Evolutionary conservation across 2,329 filamentous ascomycete genomes (phyloP).

Genomic region (Hypoxylon sp.): DNA sequence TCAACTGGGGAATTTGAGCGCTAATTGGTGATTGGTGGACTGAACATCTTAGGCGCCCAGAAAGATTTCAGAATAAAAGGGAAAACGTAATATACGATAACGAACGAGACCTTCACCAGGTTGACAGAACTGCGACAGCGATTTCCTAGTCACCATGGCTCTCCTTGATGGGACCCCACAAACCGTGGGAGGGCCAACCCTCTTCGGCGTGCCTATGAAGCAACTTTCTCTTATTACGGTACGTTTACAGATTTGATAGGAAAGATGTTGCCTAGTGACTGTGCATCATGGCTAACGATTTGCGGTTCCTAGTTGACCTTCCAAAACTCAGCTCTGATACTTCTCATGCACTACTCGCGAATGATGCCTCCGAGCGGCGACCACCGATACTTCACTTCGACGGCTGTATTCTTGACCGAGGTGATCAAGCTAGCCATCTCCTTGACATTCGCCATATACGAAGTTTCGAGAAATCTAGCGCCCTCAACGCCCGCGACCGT

Average conservation of each 20-base stretch:
- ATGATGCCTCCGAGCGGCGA: conserved; percentile 89
- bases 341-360: conserved; percentile 94
- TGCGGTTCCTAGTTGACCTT: conserved; percentile 75
- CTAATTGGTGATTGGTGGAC: conserved; percentile 18
- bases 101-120: conserved; percentile 21
- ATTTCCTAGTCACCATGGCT: conserved; percentile 57
- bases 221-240: conserved; percentile 77
- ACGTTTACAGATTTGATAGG: conserved; percentile 49
- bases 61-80: conserved; percentile 9
- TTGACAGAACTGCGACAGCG: conserved; percentile 26
- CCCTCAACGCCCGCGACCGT: conserved; percentile 85
- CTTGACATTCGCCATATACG: conserved; percentile 88
- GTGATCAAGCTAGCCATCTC: conserved; percentile 90
- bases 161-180: conserved; percentile 59
- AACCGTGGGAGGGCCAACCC: conserved; percentile 59
- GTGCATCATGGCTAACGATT: conserved; percentile 26
- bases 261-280: conserved; percentile 29
- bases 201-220: conserved; percentile 76
- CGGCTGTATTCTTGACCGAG: conserved; percentile 94
- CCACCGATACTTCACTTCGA: conserved; percentile 93
- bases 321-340: conserved; percentile 83
- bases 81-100: conserved; percentile 14
- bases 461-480: conserved; percentile 83
- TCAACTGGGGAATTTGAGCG: conserved; percentile 16
- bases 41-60: conserved; percentile 14